phyloP scores from a whole-genome alignment of 1,284 basidiomycete species.

The Phenoliferia sp. region DNA sequence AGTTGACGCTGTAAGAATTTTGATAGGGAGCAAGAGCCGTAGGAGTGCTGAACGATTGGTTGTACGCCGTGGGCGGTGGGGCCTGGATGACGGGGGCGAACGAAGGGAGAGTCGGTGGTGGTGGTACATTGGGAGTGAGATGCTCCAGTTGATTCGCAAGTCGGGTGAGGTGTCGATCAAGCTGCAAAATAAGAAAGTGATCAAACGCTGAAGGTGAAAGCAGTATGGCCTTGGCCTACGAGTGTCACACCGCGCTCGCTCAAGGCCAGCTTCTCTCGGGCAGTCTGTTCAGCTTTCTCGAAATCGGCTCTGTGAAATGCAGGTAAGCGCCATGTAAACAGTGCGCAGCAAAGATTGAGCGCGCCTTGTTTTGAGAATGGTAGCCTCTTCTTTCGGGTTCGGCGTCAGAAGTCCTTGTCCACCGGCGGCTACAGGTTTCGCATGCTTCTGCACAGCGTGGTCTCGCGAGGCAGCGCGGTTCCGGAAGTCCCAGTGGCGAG shows the following conservation, averaged over 20 bases:
- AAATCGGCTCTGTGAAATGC: constrained; percentile 24
- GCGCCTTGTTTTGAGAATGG: constrained; percentile 26
- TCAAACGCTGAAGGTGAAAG: background rate
- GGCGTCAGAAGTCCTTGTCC: constrained; percentile 22
- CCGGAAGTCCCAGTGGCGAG: constrained; percentile 27
- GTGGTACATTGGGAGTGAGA: constrained; percentile 29
- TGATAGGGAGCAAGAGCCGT: background rate
- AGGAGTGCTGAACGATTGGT: background rate
- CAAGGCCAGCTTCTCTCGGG: constrained; percentile 35
- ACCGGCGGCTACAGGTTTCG: constrained; percentile 20
- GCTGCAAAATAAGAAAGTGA: constrained; percentile 7
- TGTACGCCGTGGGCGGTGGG: background rate
- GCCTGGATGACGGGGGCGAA: constrained; percentile 18
- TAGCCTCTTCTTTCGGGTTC: constrained; percentile 29
- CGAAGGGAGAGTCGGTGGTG: constrained; percentile 23
- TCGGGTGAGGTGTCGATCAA: constrained; percentile 29
- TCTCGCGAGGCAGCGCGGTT: constrained; percentile 24
- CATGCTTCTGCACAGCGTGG: constrained; percentile 29
- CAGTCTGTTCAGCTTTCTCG: constrained; percentile 28
- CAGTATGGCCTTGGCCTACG: constrained; percentile 8
- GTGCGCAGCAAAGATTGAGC: background rate
- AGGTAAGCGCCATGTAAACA: background rate
- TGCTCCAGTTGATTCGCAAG: constrained; percentile 32
- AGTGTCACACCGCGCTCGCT: constrained; percentile 35
- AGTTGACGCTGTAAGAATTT: background rate